phyloP scores from a whole-genome alignment of 179 eudicot genomes.

The Silene coronaria region DNA sequence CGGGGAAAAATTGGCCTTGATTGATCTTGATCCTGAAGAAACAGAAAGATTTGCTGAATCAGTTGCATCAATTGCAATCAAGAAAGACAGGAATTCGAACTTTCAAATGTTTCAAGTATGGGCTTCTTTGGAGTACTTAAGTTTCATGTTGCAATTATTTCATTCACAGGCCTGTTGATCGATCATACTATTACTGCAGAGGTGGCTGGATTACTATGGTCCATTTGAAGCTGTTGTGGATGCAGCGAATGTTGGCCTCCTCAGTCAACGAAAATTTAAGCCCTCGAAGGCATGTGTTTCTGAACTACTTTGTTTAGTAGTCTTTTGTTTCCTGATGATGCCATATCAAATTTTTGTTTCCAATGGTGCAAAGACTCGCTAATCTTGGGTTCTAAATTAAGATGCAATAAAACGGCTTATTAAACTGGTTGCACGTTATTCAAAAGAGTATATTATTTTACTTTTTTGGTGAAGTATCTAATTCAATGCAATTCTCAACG shows the following conservation, averaged over 20 bases:
- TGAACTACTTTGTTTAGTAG: neutral
- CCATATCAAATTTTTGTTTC: too few relatives aligned
- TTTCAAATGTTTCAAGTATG: conserved; percentile 89
- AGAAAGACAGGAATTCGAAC: conserved; percentile 59
- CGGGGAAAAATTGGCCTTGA: conserved; percentile 64
- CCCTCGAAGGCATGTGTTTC: conserved; percentile 57
- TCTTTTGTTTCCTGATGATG: neutral
- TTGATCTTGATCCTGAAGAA: conserved; percentile 86
- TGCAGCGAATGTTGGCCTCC: conserved; percentile 87
- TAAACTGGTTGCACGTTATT: too few relatives aligned
- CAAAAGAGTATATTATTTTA: too few relatives aligned
- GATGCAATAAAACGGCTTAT: too few relatives aligned
- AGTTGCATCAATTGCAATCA: conserved; percentile 64
- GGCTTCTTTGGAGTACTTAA: conserved; percentile 2
- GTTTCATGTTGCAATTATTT: conserved; percentile 11
- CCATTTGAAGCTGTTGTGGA: conserved; percentile 95
- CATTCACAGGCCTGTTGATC: conserved; percentile 1
- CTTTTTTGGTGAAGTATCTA: too few relatives aligned
- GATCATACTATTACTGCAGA: conserved; percentile 39
- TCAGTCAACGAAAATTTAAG: conserved; percentile 52
- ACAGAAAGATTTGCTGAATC: conserved; percentile 82
- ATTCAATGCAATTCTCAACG: too few relatives aligned
- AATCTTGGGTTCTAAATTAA: too few relatives aligned
- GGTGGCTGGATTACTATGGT: conserved; percentile 83
- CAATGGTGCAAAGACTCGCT: too few relatives aligned